These are phyloP conservation scores for Aspergillus sp. DNA, from an alignment of 2,329 filamentous ascomycete genomes.

Conservation along the genomic window DNA sequence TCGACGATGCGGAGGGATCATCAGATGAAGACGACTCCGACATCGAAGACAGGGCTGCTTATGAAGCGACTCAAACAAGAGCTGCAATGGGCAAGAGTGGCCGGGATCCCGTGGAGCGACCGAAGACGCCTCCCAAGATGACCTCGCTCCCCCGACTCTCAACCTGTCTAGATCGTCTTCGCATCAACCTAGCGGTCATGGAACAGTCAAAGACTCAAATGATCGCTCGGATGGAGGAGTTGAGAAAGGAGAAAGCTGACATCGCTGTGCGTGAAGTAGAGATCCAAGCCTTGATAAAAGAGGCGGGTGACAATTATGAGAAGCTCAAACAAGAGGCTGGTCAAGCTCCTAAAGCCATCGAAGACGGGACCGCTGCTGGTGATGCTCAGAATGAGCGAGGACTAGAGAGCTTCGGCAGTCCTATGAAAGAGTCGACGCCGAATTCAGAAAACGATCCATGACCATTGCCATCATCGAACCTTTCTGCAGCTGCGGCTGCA, in stretches of 20 bases:
- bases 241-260: conserved; percentile 67
- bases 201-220: conserved; percentile 62
- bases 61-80: conserved; percentile 81
- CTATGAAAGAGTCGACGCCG: conserved; percentile 25
- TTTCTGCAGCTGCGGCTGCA: not conserved
- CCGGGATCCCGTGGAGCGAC: conserved; percentile 34
- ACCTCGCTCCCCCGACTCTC: conserved; percentile 73
- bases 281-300: conserved; percentile 76
- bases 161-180: conserved; percentile 65
- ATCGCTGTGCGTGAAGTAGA: conserved; percentile 71
- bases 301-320: conserved; percentile 73
- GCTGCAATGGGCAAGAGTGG: conserved; percentile 68
- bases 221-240: conserved; percentile 62
- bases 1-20: conserved; percentile 71
- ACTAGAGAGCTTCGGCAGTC: conserved; percentile 39
- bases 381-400: conserved; percentile 35
- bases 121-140: conserved; percentile 68
- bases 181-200: conserved; percentile 61
- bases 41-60: conserved; percentile 68
- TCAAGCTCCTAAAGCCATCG: conserved; percentile 24
- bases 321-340: conserved; percentile 51
- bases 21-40: conserved; percentile 65
- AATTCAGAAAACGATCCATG: conserved; percentile 27
- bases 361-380: conserved; percentile 23
- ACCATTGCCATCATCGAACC: conserved; percentile 2